A percentile compares a stretch with the other conserved stretches of the same genome.
Evolutionary conservation across 1,139 yeast species (phyloP).

Genomic region (Oligophagozyma castellii): DNA sequence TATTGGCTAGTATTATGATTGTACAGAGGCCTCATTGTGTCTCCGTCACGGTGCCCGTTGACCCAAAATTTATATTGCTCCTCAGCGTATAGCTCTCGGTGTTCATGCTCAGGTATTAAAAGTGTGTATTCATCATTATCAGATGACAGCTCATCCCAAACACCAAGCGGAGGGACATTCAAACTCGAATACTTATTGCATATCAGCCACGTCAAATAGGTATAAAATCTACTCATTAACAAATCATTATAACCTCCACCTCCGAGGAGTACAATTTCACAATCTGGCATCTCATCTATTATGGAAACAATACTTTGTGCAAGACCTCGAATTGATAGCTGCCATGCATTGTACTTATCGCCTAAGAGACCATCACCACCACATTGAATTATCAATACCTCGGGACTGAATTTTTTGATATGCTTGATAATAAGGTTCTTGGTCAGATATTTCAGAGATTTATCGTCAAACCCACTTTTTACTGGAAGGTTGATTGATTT

Average conservation of each 20-base stretch:
- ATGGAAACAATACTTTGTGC: slow-evolving; percentile 28
- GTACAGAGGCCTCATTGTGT: slow-evolving; percentile 8
- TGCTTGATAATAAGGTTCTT: slow-evolving; percentile 33
- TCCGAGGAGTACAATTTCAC: slow-evolving; percentile 41
- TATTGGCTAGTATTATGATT: slow-evolving; percentile 11
- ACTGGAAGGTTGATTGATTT: slow-evolving; percentile 42
- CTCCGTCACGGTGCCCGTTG: slow-evolving; percentile 20
- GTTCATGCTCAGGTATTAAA: slow-evolving; percentile 40
- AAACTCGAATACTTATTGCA: slow-evolving; percentile 5
- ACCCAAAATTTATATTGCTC: slow-evolving; percentile 42
- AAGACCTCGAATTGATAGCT: slow-evolving; percentile 41
- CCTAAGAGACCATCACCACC: slow-evolving; percentile 61
- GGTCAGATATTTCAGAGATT: slow-evolving; percentile 28
- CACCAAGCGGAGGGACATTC: neutral
- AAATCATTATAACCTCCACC: slow-evolving; percentile 68
- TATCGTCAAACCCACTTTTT: slow-evolving; percentile 41
- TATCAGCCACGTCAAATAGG: slow-evolving; percentile 37
- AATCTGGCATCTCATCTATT: slow-evolving; percentile 19
- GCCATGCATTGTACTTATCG: slow-evolving; percentile 57
- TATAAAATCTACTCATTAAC: slow-evolving; percentile 54
- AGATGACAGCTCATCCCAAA: neutral
- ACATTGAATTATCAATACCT: slow-evolving; percentile 47
- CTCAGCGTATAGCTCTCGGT: slow-evolving; percentile 31
- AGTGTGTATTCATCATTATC: slow-evolving; percentile 22
- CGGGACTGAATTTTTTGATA: slow-evolving; percentile 31